A percentile compares a stretch with the other conserved stretches of the same genome.
Evolutionary conservation across 2,329 filamentous ascomycete species (phyloP).

Genomic region (Diaporthe aspalathi): DNA sequence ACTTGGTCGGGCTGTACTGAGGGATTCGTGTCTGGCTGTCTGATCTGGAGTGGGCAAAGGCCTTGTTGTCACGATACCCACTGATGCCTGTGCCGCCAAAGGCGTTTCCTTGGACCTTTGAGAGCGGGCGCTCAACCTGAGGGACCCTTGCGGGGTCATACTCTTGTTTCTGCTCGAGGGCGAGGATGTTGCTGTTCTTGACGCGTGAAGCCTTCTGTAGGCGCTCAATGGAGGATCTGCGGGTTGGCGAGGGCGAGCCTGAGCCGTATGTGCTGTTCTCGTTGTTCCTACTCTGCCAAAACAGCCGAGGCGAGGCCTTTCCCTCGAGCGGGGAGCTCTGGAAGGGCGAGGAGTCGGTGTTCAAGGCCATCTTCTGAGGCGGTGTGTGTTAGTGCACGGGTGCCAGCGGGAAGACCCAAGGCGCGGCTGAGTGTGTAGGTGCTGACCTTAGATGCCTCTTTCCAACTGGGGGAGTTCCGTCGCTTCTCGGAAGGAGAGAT

Average conservation of each 20-base stretch:
- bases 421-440: constrained; percentile 45
- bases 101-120: constrained; percentile 79
- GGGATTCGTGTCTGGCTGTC: constrained; percentile 73
- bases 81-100: constrained; percentile 69
- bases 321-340: constrained; percentile 81
- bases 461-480: constrained; percentile 93
- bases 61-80: constrained; percentile 62
- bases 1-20: constrained; percentile 65
- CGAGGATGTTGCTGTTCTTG: constrained; percentile 98
- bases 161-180: constrained; percentile 89
- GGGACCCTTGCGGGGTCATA: constrained; percentile 86
- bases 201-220: constrained; percentile 94
- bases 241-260: constrained; percentile 76
- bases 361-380: constrained; percentile 73
- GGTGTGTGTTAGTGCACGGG: constrained; percentile 13
- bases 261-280: constrained; percentile 77
- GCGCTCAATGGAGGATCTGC: constrained; percentile 93
- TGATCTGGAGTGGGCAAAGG: constrained; percentile 59
- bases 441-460: constrained; percentile 77
- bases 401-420: neutral
- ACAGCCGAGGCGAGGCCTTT: constrained; percentile 81
- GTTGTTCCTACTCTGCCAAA: constrained; percentile 84
- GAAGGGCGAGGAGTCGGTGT: constrained; percentile 83
- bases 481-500: constrained; percentile 87
- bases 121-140: constrained; percentile 83